Evolutionary conservation across 805 yeast species (phyloP).

Genomic region (Starmerella bombicola): DNA sequence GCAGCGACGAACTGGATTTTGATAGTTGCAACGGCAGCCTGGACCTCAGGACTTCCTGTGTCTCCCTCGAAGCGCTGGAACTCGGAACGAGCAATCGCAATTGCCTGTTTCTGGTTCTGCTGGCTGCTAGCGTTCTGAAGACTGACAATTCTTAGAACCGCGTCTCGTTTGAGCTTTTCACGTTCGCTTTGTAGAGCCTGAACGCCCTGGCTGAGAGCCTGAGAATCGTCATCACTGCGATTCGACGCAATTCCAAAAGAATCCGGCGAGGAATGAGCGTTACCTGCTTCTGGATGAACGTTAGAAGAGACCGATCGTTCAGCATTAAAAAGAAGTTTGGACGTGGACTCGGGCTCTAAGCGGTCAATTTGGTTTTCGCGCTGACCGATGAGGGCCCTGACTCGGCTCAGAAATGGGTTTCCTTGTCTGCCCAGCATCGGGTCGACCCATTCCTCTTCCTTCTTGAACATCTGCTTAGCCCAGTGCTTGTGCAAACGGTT

Average conservation of each 20-base stretch:
- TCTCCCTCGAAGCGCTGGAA: constrained; percentile 78
- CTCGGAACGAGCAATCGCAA: constrained; percentile 58
- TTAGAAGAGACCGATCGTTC: constrained; percentile 37
- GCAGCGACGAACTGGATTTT: constrained; percentile 64
- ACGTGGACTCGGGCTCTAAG: constrained; percentile 51
- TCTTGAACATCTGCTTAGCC: constrained; percentile 23
- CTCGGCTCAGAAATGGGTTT: constrained; percentile 55
- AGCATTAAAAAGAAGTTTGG: constrained; percentile 65
- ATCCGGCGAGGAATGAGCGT: not conserved
- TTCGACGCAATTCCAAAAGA: too few species aligned
- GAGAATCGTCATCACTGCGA: constrained; percentile 6
- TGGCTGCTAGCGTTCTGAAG: constrained; percentile 54
- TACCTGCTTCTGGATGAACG: constrained; percentile 18
- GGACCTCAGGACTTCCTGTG: constrained; percentile 91
- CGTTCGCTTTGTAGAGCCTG: constrained; percentile 3
- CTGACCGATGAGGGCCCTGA: constrained; percentile 53
- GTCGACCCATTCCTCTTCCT: constrained; percentile 39
- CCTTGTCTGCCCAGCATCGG: constrained; percentile 70
- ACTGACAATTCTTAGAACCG: constrained; percentile 56
- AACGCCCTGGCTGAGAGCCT: constrained; percentile 22
- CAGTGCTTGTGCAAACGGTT: constrained; percentile 25
- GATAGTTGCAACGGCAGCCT: constrained; percentile 81
- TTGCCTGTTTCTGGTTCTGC: constrained; percentile 48
- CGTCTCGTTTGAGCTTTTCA: constrained; percentile 51
- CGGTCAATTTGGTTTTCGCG: constrained; percentile 52